Conservation (phyloP, 768 basidiomycete species). For the Psilocybe cyanescens region DNA sequence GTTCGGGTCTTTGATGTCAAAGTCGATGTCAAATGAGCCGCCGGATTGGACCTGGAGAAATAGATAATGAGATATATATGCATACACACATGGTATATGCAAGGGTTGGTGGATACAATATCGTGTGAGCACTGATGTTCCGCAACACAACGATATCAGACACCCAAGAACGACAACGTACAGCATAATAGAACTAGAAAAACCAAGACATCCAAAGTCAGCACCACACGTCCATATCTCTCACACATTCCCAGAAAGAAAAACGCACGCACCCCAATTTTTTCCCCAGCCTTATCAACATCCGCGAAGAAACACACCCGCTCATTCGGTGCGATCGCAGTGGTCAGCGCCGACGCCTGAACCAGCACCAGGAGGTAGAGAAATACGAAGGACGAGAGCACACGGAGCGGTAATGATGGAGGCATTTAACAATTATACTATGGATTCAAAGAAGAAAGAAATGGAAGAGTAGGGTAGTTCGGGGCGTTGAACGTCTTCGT, state of each 20-base stretch:
- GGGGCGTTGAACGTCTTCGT: background rate
- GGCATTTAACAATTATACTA: background rate
- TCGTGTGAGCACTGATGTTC: background rate
- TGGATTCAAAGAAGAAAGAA: background rate
- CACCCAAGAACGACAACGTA: constrained; percentile 37
- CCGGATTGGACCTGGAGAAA: constrained; percentile 86
- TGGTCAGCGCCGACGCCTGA: constrained; percentile 75
- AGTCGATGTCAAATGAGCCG: constrained; percentile 96
- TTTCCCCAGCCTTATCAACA: constrained; percentile 94
- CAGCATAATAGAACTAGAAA: constrained; percentile 94
- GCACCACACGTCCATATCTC: background rate
- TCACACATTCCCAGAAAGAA: background rate
- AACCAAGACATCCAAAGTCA: constrained; percentile 11
- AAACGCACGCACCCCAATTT: constrained; percentile 72
- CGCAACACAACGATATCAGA: background rate
- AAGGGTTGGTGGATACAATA: no score
- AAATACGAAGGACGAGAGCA: constrained; percentile 36
- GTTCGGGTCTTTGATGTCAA: constrained; percentile 88
- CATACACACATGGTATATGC: no score
- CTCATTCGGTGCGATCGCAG: constrained; percentile 77
- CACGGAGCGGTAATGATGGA: constrained; percentile 28
- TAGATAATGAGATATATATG: no score
- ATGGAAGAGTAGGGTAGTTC: background rate
- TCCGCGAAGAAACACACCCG: constrained; percentile 93
- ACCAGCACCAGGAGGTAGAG: constrained; percentile 36